Evolutionary conservation across 2,329 filamentous ascomycete genomes (phyloP).

Genomic region (Daldinia sp.): DNA sequence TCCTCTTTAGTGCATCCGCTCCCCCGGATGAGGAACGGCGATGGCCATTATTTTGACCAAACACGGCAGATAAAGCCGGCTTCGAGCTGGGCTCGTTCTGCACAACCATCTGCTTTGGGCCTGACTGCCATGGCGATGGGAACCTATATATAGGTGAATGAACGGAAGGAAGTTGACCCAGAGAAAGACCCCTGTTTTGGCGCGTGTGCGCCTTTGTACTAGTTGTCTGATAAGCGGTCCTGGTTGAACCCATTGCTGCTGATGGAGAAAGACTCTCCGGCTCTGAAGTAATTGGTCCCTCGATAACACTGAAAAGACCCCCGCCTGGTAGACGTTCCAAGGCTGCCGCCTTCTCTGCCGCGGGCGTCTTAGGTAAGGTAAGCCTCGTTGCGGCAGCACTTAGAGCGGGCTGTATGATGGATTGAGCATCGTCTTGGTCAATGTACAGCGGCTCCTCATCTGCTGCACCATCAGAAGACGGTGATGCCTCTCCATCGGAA

Average conservation of each 20-base stretch:
- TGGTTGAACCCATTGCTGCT: constrained; percentile 6
- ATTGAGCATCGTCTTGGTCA: constrained; percentile 65
- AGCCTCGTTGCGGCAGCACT: constrained; percentile 65
- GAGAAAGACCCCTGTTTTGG: constrained; percentile 42
- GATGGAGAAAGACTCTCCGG: constrained; percentile 18
- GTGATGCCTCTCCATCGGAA: constrained; percentile 39
- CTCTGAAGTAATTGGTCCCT: constrained; percentile 43
- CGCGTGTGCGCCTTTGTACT: constrained; percentile 28
- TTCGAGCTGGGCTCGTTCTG: constrained; percentile 45
- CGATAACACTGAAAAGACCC: constrained; percentile 50
- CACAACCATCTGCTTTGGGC: constrained; percentile 51
- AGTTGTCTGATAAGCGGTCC: constrained; percentile 7
- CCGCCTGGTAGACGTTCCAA: constrained; percentile 54
- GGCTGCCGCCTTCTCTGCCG: constrained; percentile 65
- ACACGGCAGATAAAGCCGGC: constrained; percentile 55
- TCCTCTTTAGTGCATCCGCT: constrained; percentile 63
- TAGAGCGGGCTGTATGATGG: constrained; percentile 66
- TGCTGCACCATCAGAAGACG: constrained; percentile 40
- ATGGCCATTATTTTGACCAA: constrained; percentile 55
- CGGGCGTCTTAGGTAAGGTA: constrained; percentile 62
- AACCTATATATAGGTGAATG: constrained; percentile 35
- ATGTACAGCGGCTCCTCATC: constrained; percentile 52
- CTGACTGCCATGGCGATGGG: constrained; percentile 53
- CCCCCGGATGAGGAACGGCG: constrained; percentile 63
- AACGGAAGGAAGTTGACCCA: constrained; percentile 40